Evolutionary conservation across 148 eudicot species (phyloP).

Genomic region (Diospyros lotus): DNA sequence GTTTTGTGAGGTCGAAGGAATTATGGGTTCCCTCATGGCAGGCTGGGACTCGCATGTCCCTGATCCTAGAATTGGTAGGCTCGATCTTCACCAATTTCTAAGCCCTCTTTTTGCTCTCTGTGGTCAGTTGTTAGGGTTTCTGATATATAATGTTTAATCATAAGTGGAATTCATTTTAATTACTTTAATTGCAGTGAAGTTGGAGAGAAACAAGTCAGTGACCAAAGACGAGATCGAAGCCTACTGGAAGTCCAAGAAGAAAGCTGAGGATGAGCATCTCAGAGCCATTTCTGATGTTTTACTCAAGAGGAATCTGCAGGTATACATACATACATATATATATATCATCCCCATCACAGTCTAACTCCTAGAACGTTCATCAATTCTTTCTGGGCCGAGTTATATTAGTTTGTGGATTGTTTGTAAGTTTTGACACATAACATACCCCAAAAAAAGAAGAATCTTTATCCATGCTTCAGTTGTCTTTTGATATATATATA

Average conservation of each 20-base stretch:
- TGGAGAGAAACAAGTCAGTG: constrained; percentile 58
- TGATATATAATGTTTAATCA: not conserved
- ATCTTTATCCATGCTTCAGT: too few relatives aligned
- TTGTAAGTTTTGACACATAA: too few relatives aligned
- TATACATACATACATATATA: not conserved
- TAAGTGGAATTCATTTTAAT: not conserved
- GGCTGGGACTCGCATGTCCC: too few relatives aligned
- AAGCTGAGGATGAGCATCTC: constrained; percentile 47
- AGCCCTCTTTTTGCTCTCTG: too few relatives aligned
- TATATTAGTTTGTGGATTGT: too few relatives aligned
- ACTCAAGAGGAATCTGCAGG: constrained; percentile 15
- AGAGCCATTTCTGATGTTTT: constrained; percentile 24
- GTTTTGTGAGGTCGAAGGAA: too few relatives aligned
- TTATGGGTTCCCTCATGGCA: too few relatives aligned
- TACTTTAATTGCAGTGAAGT: constrained; percentile 31
- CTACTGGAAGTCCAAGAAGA: constrained; percentile 61
- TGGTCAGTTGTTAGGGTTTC: not conserved
- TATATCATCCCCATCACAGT: not conserved
- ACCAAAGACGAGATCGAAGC: constrained; percentile 62
- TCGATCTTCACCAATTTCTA: too few relatives aligned
- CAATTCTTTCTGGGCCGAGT: not conserved
- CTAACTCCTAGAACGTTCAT: not conserved
- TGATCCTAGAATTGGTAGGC: too few relatives aligned
- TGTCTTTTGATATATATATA: too few relatives aligned
- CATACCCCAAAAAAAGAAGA: too few relatives aligned